Base-by-base conservation (phyloP, 768 basidiomycete species). In the Rhodotorula babjevae region DNA sequence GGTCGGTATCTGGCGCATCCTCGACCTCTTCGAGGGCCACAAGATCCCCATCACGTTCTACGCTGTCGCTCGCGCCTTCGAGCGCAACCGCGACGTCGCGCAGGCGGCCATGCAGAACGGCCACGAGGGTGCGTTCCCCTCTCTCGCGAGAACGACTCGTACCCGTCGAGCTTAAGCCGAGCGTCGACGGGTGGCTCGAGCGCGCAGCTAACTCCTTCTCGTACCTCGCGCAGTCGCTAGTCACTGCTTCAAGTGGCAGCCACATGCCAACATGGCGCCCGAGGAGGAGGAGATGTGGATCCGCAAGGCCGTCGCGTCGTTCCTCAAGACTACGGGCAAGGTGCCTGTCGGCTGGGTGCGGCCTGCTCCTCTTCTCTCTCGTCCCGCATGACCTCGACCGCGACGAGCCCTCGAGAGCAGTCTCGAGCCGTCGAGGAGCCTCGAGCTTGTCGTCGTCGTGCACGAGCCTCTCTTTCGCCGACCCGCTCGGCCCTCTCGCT, bases 31-130 rank as follows among this genome's bases (percentile, higher is more conserved):
- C 59, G 77, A 79, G 60, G 68, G 71, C 61, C 71, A 78, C 73
- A 61, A 76, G 42, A 79, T 79, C 61, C 78, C 79, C 1, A 76
- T 79, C 58, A 80, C 80, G 8, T 79, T 77, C 64, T 80, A 79
- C 63, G 78, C 79, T 31, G 80, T 80, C 21, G 80, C 71, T 15
- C 59, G 76, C 58, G 77, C 79, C 0, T 79, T 79, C 62, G 79
- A 80, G 64, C 56, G 75, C 11, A 77, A 77, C 65, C 73, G 67
- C 0, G 73, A 68, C 7, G 64, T 77, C 25, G 74, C 76, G 14
- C 67, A 75, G 63, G 76, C 73, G 27, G 74, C 64, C 5, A 33
- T 27, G 15, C 49, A 31, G 33, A 52, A 25, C 60, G 78, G 76
- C 0, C 78, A 79, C 62, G 77, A 79, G 53, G n/a, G n/a, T n/a